Evolutionary conservation across 306 rosid genomes (phyloP), one percentile per base, ranked within the genome.

Genomic region (Citrullus amarus): DNA sequence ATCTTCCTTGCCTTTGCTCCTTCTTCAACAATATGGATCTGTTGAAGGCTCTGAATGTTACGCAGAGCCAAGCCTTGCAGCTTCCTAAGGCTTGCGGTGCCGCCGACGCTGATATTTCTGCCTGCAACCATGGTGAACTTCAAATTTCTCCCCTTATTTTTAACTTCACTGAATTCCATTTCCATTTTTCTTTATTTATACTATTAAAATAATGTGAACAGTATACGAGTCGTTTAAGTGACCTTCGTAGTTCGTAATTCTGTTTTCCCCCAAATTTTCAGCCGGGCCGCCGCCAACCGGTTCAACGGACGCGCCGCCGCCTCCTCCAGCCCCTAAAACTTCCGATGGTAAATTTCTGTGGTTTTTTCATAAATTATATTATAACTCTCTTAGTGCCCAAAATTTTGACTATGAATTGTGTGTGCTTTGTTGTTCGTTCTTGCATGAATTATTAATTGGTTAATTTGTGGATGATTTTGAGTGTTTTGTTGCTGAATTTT

Each of bases 81-180:
- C 90, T 91, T 20, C 88, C 93, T 0, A 55, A 56, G 56, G 89
- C 92, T 8, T 93, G 96, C 59, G 86, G 80, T 56, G 17, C 81
- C 1, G 14, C 78, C 3, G 2, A 79, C 1, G 75, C 46, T 66
- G 83, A 90, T 36, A 1, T 78, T 25, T 78, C 88, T 13, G 30
- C 8, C 4, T 93, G 98, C 86, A 50, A 78, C 2, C 6, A 71
- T 17, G 88, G 90, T 88, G 39, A 46, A 25, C 3, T 2, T 12
- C 36, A 3, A 4, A 25, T 44, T 41, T 20, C 16, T 13, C 55
- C 53, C 11, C 48, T 44, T 9, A 44, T 44, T 44, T 44, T 34
- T 2, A 34, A 44, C 9, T 44, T 44, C 50, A 9, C 50, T 3
- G 50, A 44, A 44, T 44, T 11, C 14, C 13, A 9, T 44, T 44